These are phyloP conservation scores for Aspergillus tubingensis DNA, from an alignment of 2,329 filamentous ascomycete genomes.

Conservation along the genomic window DNA sequence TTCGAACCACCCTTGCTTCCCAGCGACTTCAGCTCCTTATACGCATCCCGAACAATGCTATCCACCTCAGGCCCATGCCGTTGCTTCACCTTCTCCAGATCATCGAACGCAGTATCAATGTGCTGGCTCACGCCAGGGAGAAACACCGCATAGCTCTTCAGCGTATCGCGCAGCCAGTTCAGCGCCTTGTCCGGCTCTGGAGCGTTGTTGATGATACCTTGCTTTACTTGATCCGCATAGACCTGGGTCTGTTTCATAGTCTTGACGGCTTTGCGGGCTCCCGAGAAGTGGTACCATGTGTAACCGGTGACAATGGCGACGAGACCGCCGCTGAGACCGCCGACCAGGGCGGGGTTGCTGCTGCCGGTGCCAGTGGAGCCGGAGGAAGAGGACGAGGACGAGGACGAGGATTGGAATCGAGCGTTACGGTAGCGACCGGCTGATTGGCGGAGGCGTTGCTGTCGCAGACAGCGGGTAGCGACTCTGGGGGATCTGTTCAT, in stretches of 20 bases:
- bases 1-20: slow-evolving; percentile 62
- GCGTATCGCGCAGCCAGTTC: slow-evolving; percentile 64
- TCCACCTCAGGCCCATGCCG: slow-evolving; percentile 72
- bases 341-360: slow-evolving; percentile 41
- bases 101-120: slow-evolving; percentile 69
- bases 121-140: slow-evolving; percentile 70
- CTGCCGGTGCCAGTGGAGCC: slow-evolving; percentile 12
- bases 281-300: slow-evolving; percentile 57
- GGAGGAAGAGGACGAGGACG: slow-evolving; percentile 16
- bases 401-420: slow-evolving; percentile 33
- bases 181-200: slow-evolving; percentile 69
- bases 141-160: slow-evolving; percentile 69
- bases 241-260: slow-evolving; percentile 59
- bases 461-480: slow-evolving; percentile 1
- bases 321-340: slow-evolving; percentile 53
- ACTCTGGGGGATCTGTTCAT: slow-evolving; percentile 5
- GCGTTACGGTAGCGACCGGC: slow-evolving; percentile 14
- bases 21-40: slow-evolving; percentile 65
- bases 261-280: slow-evolving; percentile 50
- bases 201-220: slow-evolving; percentile 62
- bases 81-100: slow-evolving; percentile 66
- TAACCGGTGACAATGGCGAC: slow-evolving; percentile 53
- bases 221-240: slow-evolving; percentile 61
- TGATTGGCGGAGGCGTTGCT: neutral
- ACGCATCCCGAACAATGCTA: slow-evolving; percentile 66